Evolutionary conservation across 495 filamentous ascomycete genomes (phyloP), one percentile per base, ranked within the genome.

Genomic region (Podospora conica): DNA sequence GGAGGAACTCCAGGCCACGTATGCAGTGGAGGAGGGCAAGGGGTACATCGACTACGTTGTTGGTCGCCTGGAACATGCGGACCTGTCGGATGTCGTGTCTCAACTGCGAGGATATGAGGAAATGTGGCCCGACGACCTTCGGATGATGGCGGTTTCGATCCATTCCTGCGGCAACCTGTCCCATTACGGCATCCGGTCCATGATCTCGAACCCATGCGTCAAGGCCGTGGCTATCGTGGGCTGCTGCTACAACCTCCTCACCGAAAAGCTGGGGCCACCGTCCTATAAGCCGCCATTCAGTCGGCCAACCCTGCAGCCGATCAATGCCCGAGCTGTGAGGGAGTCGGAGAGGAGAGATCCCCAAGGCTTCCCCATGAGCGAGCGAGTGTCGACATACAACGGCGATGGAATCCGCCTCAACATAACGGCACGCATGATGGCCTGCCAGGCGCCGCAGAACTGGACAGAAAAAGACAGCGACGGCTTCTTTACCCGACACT

Each of bases 381-480:
- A 90, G 55, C 81, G 83, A 9, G 72, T 96, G n/a, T 87, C 84
- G 61, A 80, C 77, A 0, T 91, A 90, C 68, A 68, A 74, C 23
- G 81, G 79, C 12, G 76, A 78, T 29, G 93, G 92, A 20, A 79
- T 96, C 57, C 84, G 90, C 25, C 82, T 98, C 64, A 98, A 98
- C 74, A 96, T 98, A 71, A 98, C 95, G 0, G 92, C 95, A 0
- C 84, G 96, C 25, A 95, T 96, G 85, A 96, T 97, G 95, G 93
- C 92, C 31, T 90, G 94, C 15, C 95, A 98, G 78, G 95, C 95
- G 1, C 93, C 94, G 0, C 83, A 88, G 27, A 98, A 98, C 74
- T 98, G 95, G 95, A 91, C 89, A 9, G 75, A 79, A 15, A 80
- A 82, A 22, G 91, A 96, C 55, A 95, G 90, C 74, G 90, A 92